Evolutionary conservation across 2,329 filamentous ascomycete genomes (phyloP).

Genomic region (Cryphonectria parasitica): DNA sequence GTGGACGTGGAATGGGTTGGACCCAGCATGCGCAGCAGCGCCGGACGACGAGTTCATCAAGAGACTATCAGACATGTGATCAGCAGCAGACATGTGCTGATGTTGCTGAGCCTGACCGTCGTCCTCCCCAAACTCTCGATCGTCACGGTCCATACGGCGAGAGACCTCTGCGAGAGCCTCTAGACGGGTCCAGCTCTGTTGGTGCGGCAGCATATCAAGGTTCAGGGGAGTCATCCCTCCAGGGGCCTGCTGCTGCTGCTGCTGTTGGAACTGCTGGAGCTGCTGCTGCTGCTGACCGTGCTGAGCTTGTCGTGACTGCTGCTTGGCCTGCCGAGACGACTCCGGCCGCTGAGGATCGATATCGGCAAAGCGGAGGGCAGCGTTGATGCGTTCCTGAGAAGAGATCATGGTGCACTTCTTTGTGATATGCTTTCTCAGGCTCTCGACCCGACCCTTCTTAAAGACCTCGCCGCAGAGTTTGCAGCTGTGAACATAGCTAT

Average conservation of each 20-base stretch:
- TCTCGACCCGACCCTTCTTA: slow-evolving; percentile 86
- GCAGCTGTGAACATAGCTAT: slow-evolving; percentile 90
- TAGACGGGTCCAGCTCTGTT: slow-evolving; percentile 75
- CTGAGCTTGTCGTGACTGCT: slow-evolving; percentile 30
- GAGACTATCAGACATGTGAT: slow-evolving; percentile 17
- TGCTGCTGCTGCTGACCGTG: slow-evolving; percentile 31
- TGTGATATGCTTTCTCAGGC: slow-evolving; percentile 77
- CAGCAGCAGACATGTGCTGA: slow-evolving; percentile 40
- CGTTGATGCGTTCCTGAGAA: slow-evolving; percentile 74
- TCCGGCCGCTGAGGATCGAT: slow-evolving; percentile 52
- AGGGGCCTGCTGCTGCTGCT: slow-evolving; percentile 47
- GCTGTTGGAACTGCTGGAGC: slow-evolving; percentile 36
- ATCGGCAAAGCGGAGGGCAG: slow-evolving; percentile 73
- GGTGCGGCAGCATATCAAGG: slow-evolving; percentile 46
- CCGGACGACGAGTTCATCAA: slow-evolving; percentile 11
- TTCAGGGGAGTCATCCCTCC: slow-evolving; percentile 36
- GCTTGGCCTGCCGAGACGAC: slow-evolving; percentile 19
- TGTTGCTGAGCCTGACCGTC: slow-evolving; percentile 52
- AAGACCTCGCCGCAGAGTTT: slow-evolving; percentile 87
- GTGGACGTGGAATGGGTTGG: slow-evolving; percentile 56
- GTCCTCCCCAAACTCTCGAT: slow-evolving; percentile 59
- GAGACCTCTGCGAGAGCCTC: slow-evolving; percentile 90
- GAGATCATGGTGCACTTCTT: slow-evolving; percentile 85
- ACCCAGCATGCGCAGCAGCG: slow-evolving; percentile 29
- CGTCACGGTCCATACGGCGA: slow-evolving; percentile 69